phyloP scores from a whole-genome alignment of 2,329 filamentous ascomycete genomes.

The Diaporthe caulivora region DNA sequence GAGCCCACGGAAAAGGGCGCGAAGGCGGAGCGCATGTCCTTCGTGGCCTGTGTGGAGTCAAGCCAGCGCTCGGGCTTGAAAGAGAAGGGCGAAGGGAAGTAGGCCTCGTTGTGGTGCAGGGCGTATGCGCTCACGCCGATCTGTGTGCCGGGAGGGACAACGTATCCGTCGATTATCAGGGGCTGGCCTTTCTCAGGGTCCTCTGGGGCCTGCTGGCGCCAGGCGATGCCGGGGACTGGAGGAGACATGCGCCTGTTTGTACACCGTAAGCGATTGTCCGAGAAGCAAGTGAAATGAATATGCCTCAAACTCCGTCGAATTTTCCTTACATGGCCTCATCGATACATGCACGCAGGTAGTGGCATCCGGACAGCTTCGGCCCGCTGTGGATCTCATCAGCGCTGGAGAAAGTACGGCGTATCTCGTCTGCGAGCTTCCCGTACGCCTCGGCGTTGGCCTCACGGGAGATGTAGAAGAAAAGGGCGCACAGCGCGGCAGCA shows the following conservation, averaged over 20 bases:
- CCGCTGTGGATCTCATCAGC: background rate
- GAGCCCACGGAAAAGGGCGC: background rate
- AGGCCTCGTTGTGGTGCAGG: slow-evolving; percentile 56
- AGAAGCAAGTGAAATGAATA: background rate
- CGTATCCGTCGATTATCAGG: slow-evolving; percentile 11
- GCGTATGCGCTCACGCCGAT: slow-evolving; percentile 57
- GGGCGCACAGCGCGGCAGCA: background rate
- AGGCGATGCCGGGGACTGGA: background rate
- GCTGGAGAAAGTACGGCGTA: background rate
- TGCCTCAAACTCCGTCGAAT: too few relatives aligned
- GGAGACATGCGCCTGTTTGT: background rate
- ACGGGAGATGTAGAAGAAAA: slow-evolving; percentile 12
- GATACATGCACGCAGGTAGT: slow-evolving; percentile 8
- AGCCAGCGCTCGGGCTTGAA: slow-evolving; percentile 60
- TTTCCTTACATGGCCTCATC: slow-evolving; percentile 31
- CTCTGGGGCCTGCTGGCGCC: slow-evolving; percentile 11
- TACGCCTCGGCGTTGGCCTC: background rate
- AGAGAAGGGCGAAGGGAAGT: slow-evolving; percentile 54
- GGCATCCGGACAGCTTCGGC: background rate
- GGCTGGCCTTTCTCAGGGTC: slow-evolving; percentile 3
- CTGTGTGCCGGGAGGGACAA: slow-evolving; percentile 29
- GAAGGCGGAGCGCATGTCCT: slow-evolving; percentile 38
- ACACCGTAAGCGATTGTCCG: background rate
- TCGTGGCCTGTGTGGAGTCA: slow-evolving; percentile 28
- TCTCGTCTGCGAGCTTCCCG: background rate